Evolutionary conservation across 768 basidiomycete genomes (phyloP), one percentile per base, ranked within the genome.

Genomic region (Mycena rebaudengoi): DNA sequence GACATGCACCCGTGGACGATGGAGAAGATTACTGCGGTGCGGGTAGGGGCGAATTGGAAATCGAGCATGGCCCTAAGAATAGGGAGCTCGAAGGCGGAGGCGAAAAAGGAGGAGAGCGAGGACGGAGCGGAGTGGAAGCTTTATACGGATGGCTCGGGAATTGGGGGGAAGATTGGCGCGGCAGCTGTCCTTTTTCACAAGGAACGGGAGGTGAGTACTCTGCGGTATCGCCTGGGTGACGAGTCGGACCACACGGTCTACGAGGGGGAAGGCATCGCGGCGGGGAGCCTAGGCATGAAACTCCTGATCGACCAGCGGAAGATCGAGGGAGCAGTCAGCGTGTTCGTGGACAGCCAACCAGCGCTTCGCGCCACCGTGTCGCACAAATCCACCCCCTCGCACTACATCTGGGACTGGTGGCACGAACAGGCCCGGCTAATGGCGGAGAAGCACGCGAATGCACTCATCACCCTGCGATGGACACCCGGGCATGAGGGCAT

Each of bases 211-310:
- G 25, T 46, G 7, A 14, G 11, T 11, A 11, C 25, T 6, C 5
- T 28, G 45, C 45, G 45, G 12, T 6, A 28, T 3, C 7, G 25
- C 6, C 16, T 20, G 20, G 48, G 45, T 4, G 5, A 26, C 3
- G 28, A 33, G 0, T 7, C 70, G 18, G n/a, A 49, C 1, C 73
- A 76, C 54, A 71, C 71, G 5, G 71, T 73, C 0, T 73, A 66
- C 25, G 71, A 74, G 35, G 68, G 68, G 4, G 75, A 76, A 39
- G 59, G 60, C 6, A 63, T 73, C 0, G 74, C n/a, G n/a, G n/a
- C n/a, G n/a, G n/a, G n/a, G n/a, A n/a, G n/a, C n/a, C n/a, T n/a
- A n/a, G n/a, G n/a, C n/a, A n/a, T n/a, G n/a, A n/a, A n/a, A n/a
- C n/a, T n/a, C n/a, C n/a, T n/a, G n/a, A n/a, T n/a, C n/a, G n/a